Evolutionary conservation across 148 eudicot species (phyloP).

Genomic region (Vaccinium macrocarpon): DNA sequence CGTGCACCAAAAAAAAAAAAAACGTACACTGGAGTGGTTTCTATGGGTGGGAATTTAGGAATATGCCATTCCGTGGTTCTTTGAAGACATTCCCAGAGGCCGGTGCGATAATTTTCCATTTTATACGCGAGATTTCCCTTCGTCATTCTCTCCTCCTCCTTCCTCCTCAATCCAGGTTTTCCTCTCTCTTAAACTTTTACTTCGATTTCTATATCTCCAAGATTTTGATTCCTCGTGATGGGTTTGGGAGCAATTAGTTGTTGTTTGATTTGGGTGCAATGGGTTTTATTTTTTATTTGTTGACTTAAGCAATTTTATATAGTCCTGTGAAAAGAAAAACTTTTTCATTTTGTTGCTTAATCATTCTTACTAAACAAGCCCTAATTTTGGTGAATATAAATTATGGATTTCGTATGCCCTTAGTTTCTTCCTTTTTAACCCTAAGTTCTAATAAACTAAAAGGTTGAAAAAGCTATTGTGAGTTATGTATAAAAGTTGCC

Average conservation of each 20-base stretch:
- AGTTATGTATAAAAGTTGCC: not conserved
- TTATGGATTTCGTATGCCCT: not conserved
- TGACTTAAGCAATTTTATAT: not conserved
- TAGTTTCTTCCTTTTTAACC: not conserved
- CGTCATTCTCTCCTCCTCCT: not conserved
- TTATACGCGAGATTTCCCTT: conserved; percentile 7
- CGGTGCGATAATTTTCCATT: conserved; percentile 13
- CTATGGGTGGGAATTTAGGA: conserved; percentile 23
- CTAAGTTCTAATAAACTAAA: not conserved
- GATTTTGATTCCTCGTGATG: not conserved
- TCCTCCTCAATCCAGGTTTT: not conserved
- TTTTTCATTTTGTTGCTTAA: conserved; percentile 1
- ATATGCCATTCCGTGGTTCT: conserved; percentile 33
- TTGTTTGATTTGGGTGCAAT: conserved; percentile 7
- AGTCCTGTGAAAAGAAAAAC: not conserved
- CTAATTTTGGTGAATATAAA: not conserved
- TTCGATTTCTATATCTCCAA: not conserved
- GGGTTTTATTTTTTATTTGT: not conserved
- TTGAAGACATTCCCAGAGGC: conserved; percentile 34
- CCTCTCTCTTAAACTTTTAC: not conserved
- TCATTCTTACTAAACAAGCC: not conserved
- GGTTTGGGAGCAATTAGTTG: not conserved
- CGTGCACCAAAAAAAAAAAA: not conserved
- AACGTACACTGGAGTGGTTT: not conserved
- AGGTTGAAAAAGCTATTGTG: not conserved